Percentiles rank a stretch among this genome's conserved stretches.
phyloP scores from a whole-genome alignment of 139 green algal species.

The Micractinium conductrix region DNA sequence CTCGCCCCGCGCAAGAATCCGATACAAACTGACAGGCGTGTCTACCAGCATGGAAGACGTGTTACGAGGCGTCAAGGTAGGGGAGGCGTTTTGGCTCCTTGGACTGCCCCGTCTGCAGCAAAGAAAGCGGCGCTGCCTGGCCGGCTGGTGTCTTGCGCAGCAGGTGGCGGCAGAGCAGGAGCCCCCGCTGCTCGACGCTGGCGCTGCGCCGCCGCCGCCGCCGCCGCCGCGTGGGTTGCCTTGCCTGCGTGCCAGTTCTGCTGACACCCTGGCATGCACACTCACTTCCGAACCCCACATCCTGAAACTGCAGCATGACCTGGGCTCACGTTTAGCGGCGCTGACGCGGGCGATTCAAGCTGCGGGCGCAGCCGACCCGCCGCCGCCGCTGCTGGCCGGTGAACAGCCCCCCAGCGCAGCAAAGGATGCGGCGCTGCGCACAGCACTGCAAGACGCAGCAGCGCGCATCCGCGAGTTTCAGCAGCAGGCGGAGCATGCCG shows the following conservation, averaged over 20 bases:
- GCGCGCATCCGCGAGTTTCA: constrained; percentile 13
- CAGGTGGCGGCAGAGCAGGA: too few relatives aligned
- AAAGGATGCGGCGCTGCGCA: neutral
- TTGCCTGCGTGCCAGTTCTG: neutral
- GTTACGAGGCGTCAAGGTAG: too few relatives aligned
- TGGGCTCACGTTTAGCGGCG: neutral
- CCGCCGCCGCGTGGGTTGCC: neutral
- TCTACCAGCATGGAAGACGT: too few relatives aligned
- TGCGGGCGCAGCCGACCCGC: neutral
- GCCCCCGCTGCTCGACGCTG: neutral
- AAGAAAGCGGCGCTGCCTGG: neutral
- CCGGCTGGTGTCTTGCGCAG: too few relatives aligned
- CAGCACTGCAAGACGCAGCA: neutral
- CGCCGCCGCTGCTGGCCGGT: neutral
- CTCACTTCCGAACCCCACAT: neutral
- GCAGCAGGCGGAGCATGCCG: neutral
- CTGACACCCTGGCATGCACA: neutral
- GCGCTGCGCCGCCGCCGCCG: too few relatives aligned
- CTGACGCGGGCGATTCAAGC: neutral
- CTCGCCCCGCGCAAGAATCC: too few relatives aligned
- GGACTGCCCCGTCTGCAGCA: too few relatives aligned
- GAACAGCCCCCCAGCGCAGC: neutral
- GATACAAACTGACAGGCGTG: too few relatives aligned
- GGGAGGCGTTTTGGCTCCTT: too few relatives aligned
- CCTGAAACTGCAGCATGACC: neutral